Base-by-base conservation (phyloP, 345 rosid species). In the Citrus inodora region DNA sequence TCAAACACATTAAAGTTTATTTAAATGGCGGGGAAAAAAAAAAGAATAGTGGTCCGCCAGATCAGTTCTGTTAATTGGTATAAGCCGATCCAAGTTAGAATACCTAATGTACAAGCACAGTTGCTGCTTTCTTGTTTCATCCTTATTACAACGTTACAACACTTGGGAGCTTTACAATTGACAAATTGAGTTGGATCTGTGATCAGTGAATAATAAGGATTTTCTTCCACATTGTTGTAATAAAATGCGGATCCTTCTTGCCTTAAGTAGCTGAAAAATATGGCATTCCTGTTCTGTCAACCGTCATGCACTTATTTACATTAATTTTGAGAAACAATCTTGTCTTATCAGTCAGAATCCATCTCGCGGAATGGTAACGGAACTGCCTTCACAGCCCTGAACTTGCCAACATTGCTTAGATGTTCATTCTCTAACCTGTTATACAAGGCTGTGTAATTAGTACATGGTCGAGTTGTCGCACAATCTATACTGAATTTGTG, bases 401-500 rank as follows among this genome's bases (percentile, higher is more conserved):
- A 93, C 73, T 89, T 89, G 75, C 97, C 97, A 1, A 87, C 97
- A 78, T 95, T 95, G 89, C 84, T 91, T 82, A 95, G 73, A 85
- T 93, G 98, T 80, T 95, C 99, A 74, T 93, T 92, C 87, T 95
- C 99, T 90, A 95, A 76, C 86, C 98, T 93, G 91, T 72, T 73
- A 28, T 22, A 22, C 33, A 65, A 59, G 37, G 28, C 9, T 17
- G 22, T 25, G 5, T 53, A 17, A 53, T 53, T 53, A 17, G 22
- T 63, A 63, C 37, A 28, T 19, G 24, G 42, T 4, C 69, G 21
- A 32, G 24, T 65, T 42, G 58, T 25, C 7, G 0, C 7, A 0
- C 2, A 53, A 53, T 53, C n/a, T 3, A 22, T 21, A 14, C 17
- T 35, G 32, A 19, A n/a, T 35, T 73, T 59, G 4, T 14, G 32